phyloP scores from a whole-genome alignment of 345 rosid species.

The Pugionium cornutum region DNA sequence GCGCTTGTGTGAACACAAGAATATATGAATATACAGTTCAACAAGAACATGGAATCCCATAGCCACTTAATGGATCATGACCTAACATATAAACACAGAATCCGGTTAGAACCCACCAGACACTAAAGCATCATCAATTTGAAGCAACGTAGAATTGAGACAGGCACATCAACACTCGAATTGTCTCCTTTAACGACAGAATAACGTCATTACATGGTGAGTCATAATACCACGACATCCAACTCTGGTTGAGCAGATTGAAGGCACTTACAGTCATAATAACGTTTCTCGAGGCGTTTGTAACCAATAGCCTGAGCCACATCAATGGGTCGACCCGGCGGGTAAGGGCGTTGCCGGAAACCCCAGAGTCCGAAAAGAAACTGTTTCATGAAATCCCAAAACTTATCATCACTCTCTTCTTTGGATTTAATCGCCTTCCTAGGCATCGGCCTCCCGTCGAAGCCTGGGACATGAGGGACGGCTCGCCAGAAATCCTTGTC shows the following conservation, averaged over 20 bases:
- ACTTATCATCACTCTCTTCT: constrained; percentile 83
- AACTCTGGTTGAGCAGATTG: not conserved
- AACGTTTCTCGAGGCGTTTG: constrained; percentile 77
- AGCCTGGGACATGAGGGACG: constrained; percentile 69
- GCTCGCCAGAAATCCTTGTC: constrained; percentile 74
- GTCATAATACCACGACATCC: no score
- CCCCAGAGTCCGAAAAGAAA: constrained; percentile 93
- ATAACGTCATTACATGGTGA: not conserved
- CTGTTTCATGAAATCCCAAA: constrained; percentile 86
- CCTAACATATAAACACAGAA: not conserved
- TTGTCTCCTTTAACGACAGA: not conserved
- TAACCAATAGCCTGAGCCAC: constrained; percentile 93
- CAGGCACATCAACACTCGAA: not conserved
- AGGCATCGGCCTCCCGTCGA: constrained; percentile 89
- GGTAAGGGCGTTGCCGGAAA: constrained; percentile 84
- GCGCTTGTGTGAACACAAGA: not conserved
- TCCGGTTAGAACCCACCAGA: not conserved
- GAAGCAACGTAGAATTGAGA: not conserved
- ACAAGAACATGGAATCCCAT: not conserved
- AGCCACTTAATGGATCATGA: not conserved
- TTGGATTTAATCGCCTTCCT: constrained; percentile 70
- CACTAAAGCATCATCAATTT: not conserved
- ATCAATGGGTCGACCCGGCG: constrained; percentile 75
- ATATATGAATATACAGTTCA: constrained; percentile 6
- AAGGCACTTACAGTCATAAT: constrained; percentile 74